Conservation (phyloP, 164 flowering plant genomes). For the Berberis thunbergii region DNA sequence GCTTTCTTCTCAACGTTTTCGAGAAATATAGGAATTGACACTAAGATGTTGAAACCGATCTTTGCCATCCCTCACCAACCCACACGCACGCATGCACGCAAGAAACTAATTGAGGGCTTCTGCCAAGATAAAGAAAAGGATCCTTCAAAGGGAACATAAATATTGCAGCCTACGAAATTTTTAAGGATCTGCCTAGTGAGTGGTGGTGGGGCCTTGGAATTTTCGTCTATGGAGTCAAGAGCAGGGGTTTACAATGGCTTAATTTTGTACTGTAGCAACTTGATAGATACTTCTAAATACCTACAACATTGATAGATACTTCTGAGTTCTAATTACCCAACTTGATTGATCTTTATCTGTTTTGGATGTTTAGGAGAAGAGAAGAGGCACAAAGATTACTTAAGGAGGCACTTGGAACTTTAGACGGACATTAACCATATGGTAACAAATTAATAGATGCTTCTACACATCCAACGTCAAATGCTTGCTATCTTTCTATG, state of each 20-base stretch:
- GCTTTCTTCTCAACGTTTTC: neutral
- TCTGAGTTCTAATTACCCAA: neutral
- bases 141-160: too few species aligned
- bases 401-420: constrained; percentile 58
- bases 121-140: too few species aligned
- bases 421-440: constrained; percentile 40
- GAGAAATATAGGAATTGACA: neutral
- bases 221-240: neutral
- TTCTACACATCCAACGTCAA: too few species aligned
- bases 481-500: too few species aligned
- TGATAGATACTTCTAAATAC: neutral
- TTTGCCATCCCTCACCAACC: neutral
- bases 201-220: neutral
- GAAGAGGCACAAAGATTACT: constrained; percentile 76
- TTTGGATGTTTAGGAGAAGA: constrained; percentile 53
- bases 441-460: too few species aligned
- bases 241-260: neutral
- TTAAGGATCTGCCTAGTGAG: neutral
- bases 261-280: neutral
- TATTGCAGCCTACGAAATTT: too few species aligned
- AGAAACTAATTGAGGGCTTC: too few species aligned
- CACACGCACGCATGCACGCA: too few species aligned
- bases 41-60: neutral
- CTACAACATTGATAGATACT: neutral
- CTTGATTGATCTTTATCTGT: constrained; percentile 1